phyloP scores from a whole-genome alignment of 75 land plant species.

The Chamaecyparis obtusa region DNA sequence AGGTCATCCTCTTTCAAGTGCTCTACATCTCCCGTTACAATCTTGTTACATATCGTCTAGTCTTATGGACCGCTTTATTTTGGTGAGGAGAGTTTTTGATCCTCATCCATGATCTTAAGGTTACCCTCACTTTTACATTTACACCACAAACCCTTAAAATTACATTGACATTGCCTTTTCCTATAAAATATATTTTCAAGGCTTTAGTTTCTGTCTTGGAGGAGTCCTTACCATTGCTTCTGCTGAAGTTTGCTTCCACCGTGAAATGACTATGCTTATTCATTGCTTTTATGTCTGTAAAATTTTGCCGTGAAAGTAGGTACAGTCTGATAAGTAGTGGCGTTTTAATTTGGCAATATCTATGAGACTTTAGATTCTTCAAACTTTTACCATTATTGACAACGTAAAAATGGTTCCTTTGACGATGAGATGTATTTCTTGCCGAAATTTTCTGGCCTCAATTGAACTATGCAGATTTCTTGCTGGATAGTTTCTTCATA shows the following conservation, averaged over 20 bases:
- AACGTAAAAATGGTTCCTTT: background rate
- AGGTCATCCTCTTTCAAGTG: no score
- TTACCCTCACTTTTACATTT: background rate
- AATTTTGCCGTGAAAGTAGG: background rate
- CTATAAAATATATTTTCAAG: background rate
- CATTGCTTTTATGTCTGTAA: background rate
- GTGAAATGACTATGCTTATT: background rate
- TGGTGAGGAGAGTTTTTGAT: background rate
- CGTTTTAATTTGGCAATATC: background rate
- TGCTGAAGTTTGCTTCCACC: background rate
- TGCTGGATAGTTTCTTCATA: background rate
- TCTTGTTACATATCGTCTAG: background rate
- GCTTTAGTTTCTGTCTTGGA: background rate
- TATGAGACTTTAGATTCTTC: background rate
- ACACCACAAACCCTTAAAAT: background rate
- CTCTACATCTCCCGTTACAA: background rate
- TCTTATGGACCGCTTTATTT: background rate
- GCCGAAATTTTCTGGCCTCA: background rate
- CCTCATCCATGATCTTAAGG: background rate
- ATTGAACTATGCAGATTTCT: background rate
- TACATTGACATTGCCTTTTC: background rate
- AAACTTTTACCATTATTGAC: background rate
- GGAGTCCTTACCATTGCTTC: background rate
- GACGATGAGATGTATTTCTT: background rate
- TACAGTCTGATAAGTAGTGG: background rate